Conservation (phyloP, 2,329 filamentous ascomycete species). For the Trichophaea hybrida region DNA sequence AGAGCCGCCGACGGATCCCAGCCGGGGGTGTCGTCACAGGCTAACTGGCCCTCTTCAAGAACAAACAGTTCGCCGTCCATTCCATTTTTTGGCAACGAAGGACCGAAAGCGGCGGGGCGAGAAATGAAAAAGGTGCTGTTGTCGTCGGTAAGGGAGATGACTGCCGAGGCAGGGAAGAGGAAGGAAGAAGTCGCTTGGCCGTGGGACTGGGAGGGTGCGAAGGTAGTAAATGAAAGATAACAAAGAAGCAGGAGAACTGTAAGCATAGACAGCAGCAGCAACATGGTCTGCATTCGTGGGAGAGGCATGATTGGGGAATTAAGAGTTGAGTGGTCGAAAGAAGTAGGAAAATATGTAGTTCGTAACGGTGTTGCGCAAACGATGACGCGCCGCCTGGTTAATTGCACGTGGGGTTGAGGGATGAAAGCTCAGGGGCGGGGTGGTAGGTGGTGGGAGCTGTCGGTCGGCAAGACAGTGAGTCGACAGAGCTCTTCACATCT, state of each 20-base stretch:
- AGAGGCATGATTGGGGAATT: not conserved
- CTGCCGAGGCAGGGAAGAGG: conserved; percentile 85
- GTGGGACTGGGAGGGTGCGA: not conserved
- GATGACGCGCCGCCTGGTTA: too few relatives aligned
- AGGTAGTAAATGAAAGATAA: conserved; percentile 14
- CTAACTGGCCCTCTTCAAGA: conserved; percentile 62
- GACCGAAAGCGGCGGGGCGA: conserved; percentile 83
- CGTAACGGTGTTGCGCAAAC: too few relatives aligned
- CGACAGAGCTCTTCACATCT: too few relatives aligned
- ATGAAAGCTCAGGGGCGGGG: too few relatives aligned
- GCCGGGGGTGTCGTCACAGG: conserved; percentile 85
- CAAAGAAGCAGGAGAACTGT: conserved; percentile 11
- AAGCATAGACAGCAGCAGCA: conserved; percentile 14
- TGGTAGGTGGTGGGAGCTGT: too few relatives aligned
- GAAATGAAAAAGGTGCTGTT: conserved; percentile 96
- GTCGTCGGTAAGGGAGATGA: conserved; percentile 92
- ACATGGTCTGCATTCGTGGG: conserved; percentile 11
- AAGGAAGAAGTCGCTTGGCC: conserved; percentile 44
- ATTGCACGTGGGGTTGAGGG: too few relatives aligned
- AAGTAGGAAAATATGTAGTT: too few relatives aligned
- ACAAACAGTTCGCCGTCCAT: conserved; percentile 66
- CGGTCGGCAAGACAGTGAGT: too few relatives aligned
- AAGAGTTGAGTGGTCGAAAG: too few relatives aligned
- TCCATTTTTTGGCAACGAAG: conserved; percentile 57
- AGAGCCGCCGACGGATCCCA: conserved; percentile 36